Evolutionary conservation across 2,329 filamentous ascomycete genomes (phyloP), one percentile per base, ranked within the genome.

Genomic region (Plenodomus biglobosus): DNA sequence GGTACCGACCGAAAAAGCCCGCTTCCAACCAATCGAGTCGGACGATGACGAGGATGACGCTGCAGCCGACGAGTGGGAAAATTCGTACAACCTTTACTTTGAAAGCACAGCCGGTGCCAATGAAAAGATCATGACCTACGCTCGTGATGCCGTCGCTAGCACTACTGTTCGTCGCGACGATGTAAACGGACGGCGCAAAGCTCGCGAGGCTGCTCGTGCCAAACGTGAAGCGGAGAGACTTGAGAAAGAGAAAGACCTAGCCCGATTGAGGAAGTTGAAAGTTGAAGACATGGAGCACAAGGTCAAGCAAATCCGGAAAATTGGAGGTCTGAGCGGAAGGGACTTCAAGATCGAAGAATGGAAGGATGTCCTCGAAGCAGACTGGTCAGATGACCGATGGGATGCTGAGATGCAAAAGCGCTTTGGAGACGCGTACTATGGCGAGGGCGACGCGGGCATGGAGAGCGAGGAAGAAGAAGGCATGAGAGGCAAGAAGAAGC

Each of bases 51-150:
- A 85, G 6, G 82, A 89, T 37, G 84, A 88, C 22, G 80, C 82
- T 21, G 80, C 83, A 38, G 92, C 92, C 20, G 92, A 97, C 38
- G 84, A 87, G 52, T 95, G 92, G 64, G 94, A 99, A 74, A 82
- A 88, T 56, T 92, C 92, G 3, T 99, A 96, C 76, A 99, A 99
- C 75, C 76, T 96, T 74, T 87, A 94, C 27, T 99, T 99, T 65
- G 94, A 99, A 70, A 89, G 97, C 62, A 91, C 94, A 0, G 82
- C 82, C 50, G 91, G 89, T 67, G 85, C 89, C 62, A 96, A 96
- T 67, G 90, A 96, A 73, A 85, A 88, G 41, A 78, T 99, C 24
- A 85, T 87, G 64, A 90, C 92, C 5, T 95, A 96, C 74, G 87
- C 92, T 46, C 87, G 92, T 83, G 90, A 95, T 68, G 80, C 90